Evolutionary conservation across 345 rosid genomes (phyloP).

Genomic region (Erysimum cheiranthoides): DNA sequence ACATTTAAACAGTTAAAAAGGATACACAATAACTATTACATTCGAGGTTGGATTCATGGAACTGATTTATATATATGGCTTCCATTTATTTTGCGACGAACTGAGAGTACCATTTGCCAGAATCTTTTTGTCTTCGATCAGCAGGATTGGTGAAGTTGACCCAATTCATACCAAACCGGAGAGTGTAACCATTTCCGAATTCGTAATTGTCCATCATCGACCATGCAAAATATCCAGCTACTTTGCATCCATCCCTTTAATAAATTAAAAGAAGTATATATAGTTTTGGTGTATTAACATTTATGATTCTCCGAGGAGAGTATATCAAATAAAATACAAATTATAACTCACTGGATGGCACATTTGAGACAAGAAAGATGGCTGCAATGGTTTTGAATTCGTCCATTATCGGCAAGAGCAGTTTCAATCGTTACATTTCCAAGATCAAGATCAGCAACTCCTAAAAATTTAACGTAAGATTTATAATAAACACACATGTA

Average conservation of each 20-base stretch:
- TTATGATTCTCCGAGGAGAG: background rate
- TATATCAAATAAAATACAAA: background rate
- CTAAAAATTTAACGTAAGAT: constrained; percentile 12
- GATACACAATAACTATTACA: background rate
- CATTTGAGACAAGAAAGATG: constrained; percentile 40
- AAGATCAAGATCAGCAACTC: constrained; percentile 31
- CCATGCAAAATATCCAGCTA: constrained; percentile 40
- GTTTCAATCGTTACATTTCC: constrained; percentile 18
- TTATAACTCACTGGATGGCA: constrained; percentile 35
- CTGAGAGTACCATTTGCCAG: constrained; percentile 46
- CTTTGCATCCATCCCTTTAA: constrained; percentile 35
- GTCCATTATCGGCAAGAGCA: constrained; percentile 35
- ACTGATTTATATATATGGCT: background rate
- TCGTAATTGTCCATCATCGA: constrained; percentile 40
- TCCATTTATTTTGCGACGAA: constrained; percentile 28
- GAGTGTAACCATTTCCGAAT: constrained; percentile 40
- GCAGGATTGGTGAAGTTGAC: constrained; percentile 41
- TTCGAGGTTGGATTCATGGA: background rate
- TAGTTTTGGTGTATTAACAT: background rate
- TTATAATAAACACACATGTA: background rate
- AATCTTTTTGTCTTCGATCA: constrained; percentile 34
- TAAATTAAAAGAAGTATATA: background rate
- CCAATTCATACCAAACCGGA: constrained; percentile 42
- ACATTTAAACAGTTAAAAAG: background rate
- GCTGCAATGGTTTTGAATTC: constrained; percentile 35